These are phyloP conservation scores for Alternaria angustiovoidea DNA, from an alignment of 2,329 filamentous ascomycete species.

Conservation along the genomic window DNA sequence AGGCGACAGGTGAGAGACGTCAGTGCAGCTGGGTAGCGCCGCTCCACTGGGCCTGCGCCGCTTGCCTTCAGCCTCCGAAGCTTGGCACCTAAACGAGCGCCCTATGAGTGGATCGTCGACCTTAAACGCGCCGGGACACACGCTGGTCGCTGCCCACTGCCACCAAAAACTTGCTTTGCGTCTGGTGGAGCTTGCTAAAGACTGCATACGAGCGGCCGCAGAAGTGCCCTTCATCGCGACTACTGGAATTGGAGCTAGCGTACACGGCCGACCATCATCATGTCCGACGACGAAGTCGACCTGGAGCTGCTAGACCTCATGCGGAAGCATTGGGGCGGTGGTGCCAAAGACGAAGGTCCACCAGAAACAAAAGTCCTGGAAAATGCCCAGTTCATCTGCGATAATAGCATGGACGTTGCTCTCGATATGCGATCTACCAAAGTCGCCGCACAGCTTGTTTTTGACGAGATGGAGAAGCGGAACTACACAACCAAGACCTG, in stretches of 20 bases:
- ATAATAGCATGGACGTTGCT: conserved; percentile 92
- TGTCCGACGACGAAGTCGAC: conserved; percentile 94
- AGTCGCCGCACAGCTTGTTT: conserved; percentile 80
- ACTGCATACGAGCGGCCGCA: not conserved
- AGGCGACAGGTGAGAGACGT: conserved; percentile 34
- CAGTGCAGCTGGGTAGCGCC: conserved; percentile 29
- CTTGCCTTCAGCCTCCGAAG: conserved; percentile 33
- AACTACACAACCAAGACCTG: conserved; percentile 85
- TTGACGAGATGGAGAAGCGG: conserved; percentile 82
- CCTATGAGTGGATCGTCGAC: conserved; percentile 23
- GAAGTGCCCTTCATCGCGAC: conserved; percentile 7
- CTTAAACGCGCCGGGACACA: conserved; percentile 8
- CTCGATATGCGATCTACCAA: conserved; percentile 85
- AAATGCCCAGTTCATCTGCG: conserved; percentile 84
- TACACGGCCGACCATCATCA: conserved; percentile 49
- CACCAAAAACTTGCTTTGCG: not conserved
- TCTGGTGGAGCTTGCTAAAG: not conserved
- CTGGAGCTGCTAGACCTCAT: conserved; percentile 86
- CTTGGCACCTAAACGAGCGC: conserved; percentile 34
- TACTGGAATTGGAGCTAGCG: conserved; percentile 1
- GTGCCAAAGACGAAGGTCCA: conserved; percentile 61
- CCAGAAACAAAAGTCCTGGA: conserved; percentile 84
- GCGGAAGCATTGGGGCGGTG: conserved; percentile 76
- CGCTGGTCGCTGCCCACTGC: not conserved
- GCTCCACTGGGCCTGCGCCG: conserved; percentile 20